A percentile compares a stretch with the other conserved stretches of the same genome.
These are phyloP conservation scores for Gaultheria prostrata DNA, from an alignment of 148 eudicot species.

Conservation along the genomic window DNA sequence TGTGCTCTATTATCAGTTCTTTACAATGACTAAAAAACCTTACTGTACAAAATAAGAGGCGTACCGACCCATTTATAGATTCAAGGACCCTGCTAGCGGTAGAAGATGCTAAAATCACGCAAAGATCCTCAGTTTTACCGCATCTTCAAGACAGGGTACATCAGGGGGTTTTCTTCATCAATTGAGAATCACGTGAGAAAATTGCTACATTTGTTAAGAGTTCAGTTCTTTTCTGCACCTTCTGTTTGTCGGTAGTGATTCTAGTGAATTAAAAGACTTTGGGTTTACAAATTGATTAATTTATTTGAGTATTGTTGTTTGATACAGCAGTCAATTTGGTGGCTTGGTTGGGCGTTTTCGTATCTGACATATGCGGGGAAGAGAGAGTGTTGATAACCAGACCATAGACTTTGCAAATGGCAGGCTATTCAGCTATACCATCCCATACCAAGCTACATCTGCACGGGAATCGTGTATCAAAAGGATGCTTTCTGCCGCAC, in stretches of 20 bases:
- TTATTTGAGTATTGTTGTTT: neutral
- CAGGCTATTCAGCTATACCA: slow-evolving; percentile 41
- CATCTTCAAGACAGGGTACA: neutral
- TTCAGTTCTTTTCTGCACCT: neutral
- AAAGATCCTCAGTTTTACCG: too few relatives aligned
- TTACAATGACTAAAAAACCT: neutral
- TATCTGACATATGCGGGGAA: neutral
- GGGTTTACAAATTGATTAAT: neutral
- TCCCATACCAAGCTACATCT: slow-evolving; percentile 38
- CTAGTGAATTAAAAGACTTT: neutral
- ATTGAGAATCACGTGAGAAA: neutral
- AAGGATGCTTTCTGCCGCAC: slow-evolving; percentile 24
- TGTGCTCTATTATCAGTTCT: neutral
- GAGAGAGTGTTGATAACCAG: slow-evolving; percentile 33
- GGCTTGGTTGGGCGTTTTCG: neutral
- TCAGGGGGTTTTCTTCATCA: neutral
- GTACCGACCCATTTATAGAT: neutral
- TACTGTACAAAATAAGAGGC: too few relatives aligned
- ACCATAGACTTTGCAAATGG: slow-evolving; percentile 36
- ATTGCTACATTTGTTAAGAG: neutral
- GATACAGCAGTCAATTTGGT: neutral
- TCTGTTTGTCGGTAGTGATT: neutral
- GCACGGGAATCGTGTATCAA: slow-evolving; percentile 22
- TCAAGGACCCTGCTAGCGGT: neutral
- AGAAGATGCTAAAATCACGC: neutral